A percentile compares a stretch with the other conserved stretches of the same genome.
Evolutionary conservation across 75 land plant species (phyloP).

Genomic region (Larix kaempferi): DNA sequence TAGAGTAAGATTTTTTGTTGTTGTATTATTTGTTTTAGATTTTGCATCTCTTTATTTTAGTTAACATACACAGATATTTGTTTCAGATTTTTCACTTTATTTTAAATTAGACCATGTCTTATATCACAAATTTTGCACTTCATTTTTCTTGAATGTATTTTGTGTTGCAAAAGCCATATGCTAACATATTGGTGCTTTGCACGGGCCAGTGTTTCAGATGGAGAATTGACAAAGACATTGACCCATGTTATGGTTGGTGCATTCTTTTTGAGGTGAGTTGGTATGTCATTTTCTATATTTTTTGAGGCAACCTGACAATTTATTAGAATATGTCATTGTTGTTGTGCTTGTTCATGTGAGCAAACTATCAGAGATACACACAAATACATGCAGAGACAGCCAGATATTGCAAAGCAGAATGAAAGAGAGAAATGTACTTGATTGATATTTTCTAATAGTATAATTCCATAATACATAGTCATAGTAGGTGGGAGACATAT

Average conservation of each 20-base stretch:
- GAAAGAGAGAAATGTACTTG: too few species aligned
- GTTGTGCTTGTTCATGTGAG: not conserved
- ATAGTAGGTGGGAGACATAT: too few species aligned
- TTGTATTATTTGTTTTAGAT: not conserved
- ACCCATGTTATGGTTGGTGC: conserved; percentile 59
- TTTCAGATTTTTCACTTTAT: too few species aligned
- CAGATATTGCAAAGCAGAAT: too few species aligned
- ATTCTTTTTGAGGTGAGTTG: conserved; percentile 76
- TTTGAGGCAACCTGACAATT: not conserved
- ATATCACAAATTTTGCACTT: not conserved
- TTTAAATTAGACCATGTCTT: too few species aligned
- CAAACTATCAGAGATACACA: not conserved
- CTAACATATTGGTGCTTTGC: conserved; percentile 7
- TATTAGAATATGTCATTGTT: not conserved
- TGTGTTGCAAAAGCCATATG: not conserved
- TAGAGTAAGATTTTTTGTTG: conserved; percentile 49
- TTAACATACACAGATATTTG: too few species aligned
- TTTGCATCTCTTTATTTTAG: too few species aligned
- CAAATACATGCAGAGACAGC: too few species aligned
- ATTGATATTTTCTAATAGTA: too few species aligned
- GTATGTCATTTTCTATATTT: not conserved
- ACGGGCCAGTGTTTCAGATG: conserved; percentile 84
- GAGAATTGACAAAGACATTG: conserved; percentile 58
- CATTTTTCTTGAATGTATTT: not conserved
- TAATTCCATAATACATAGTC: too few species aligned